Evolutionary conservation across 2,329 filamentous ascomycete genomes (phyloP), one percentile per base, ranked within the genome.

Genomic region (Sphaceloma murrayae): DNA sequence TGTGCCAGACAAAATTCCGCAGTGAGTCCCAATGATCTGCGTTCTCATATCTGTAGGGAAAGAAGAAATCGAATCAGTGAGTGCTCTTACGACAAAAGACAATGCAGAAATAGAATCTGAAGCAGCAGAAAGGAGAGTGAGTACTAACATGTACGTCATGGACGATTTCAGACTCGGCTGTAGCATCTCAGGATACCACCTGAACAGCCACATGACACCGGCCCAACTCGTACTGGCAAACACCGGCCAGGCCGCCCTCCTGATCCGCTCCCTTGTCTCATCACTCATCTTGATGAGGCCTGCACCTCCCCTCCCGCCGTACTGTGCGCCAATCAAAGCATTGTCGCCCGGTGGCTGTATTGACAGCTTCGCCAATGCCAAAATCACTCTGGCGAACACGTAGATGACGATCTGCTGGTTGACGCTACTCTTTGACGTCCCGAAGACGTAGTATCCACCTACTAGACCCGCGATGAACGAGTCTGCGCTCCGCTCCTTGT

Each of bases 331-430:
- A 3, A 62, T 50, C 17, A 62, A 46, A n/a, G 56, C 54, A 49
- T 62, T 62, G 19, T 62, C 59, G 13, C 60, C 58, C 8, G 55
- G 66, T 1, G 73, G 74, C 62, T 85, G 80, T 51, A 96, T 78
- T 46, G 84, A 77, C 47, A 96, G 68, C 58, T 86, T 85, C 22
- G 88, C 91, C 17, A 93, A 67, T 6, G 85, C 85, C 24, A 98
- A 75, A 49, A 82, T 74, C 11, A 95, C 91, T 52, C 91, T 80
- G 36, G 91, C 91, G 60, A 95, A 95, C 51, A 98, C 84, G 69
- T 98, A 98, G 56, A 96, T 85, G 62, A 94, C 87, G 61, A 98
- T 98, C 72, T 98, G 89, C 70, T 95, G 86, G 66, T 81, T 94
- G 50, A 95, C 82, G 51, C 78, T 82, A 49, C 81, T 83, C 61